These are phyloP conservation scores for Sarcodon aspratus DNA, from an alignment of 768 basidiomycete genomes.

Conservation along the genomic window DNA sequence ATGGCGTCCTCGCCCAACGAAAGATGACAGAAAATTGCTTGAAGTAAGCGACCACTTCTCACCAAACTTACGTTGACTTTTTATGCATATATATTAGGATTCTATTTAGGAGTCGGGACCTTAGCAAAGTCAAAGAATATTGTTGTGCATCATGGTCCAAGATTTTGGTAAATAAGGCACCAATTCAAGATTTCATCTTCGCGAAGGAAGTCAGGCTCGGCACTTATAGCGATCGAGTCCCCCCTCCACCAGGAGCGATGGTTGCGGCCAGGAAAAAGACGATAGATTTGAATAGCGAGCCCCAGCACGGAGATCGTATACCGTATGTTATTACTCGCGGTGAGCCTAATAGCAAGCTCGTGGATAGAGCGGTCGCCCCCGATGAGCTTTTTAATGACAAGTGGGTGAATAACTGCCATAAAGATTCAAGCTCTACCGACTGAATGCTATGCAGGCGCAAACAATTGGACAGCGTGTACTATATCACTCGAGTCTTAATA, in stretches of 20 bases:
- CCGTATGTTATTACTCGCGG: slow-evolving; percentile 80
- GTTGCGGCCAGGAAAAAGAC: slow-evolving; percentile 71
- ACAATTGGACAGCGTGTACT: slow-evolving; percentile 80
- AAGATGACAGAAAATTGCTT: slow-evolving; percentile 88
- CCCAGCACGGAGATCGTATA: slow-evolving; percentile 88
- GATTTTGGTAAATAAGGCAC: slow-evolving; percentile 67
- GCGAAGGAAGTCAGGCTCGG: slow-evolving; percentile 92
- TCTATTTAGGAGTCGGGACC: slow-evolving; percentile 81
- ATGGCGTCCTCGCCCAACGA: slow-evolving; percentile 81
- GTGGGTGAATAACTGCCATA: slow-evolving; percentile 23
- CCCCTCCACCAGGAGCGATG: slow-evolving; percentile 86
- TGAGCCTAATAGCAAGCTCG: slow-evolving; percentile 48
- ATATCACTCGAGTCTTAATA: slow-evolving; percentile 79
- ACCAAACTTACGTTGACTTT: slow-evolving; percentile 1
- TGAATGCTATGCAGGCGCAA: slow-evolving; percentile 32
- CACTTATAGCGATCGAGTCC: slow-evolving; percentile 80
- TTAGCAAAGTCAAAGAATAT: slow-evolving; percentile 83
- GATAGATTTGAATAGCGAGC: slow-evolving; percentile 69
- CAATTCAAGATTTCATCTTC: slow-evolving; percentile 90
- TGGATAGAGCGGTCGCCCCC: slow-evolving; percentile 68
- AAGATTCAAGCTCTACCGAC: background rate
- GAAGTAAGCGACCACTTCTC: slow-evolving; percentile 42
- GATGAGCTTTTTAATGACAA: slow-evolving; percentile 53
- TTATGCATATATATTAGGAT: slow-evolving; percentile 39
- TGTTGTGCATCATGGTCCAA: slow-evolving; percentile 79